Base-by-base conservation (phyloP, 2,329 filamentous ascomycete genomes). In the Macrophomina pseudophaseolina region DNA sequence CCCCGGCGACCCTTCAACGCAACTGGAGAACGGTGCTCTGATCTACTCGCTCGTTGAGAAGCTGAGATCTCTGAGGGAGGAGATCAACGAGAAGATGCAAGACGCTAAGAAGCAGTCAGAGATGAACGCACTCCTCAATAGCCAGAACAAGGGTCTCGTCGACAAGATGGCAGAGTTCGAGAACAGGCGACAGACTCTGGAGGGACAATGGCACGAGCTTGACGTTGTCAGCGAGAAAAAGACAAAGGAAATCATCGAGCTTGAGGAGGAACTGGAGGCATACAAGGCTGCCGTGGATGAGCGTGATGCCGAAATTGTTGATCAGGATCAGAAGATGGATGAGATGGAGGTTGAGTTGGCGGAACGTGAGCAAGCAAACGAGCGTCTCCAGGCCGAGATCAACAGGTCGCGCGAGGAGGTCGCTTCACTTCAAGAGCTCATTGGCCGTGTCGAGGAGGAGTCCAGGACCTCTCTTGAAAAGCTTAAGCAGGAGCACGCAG, bases 351-450 rank as follows among this genome's bases (percentile, higher is more conserved):
- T 74, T 14, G 72, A 78, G 44, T 62, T 75, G 32, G 69, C 72
- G 3, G 74, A 80, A 23, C 75, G 78, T 44, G 74, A 78, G n/a
- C 74, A 69, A 8, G 73, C 71, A 30, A 67, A 80, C 12, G 73
- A 77, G 23, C 77, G 75, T 30, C 73, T 83, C n/a, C 74, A 74
- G 8, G 68, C 72, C 16, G 76, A 78, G 9, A 70, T 83, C 40
- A 73, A 80, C 14, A 72, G 72, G 12, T 83, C 81, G 68, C 76
- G 75, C 35, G 67, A 69, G 9, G 80, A 83, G 38, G 76, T 82
- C 59, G 70, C 74, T 28, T 72, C 73, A 14, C 71, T 81, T 42
- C 76, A 77, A 4, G 67, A 70, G 18, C 75, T 81, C 7, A 77
- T 82, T 46, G 74, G 71, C 2, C 71, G 70, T 4, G 78, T 82